Evolutionary conservation across 2,329 filamentous ascomycete genomes (phyloP).

Genomic region (Falciphora oryzae): DNA sequence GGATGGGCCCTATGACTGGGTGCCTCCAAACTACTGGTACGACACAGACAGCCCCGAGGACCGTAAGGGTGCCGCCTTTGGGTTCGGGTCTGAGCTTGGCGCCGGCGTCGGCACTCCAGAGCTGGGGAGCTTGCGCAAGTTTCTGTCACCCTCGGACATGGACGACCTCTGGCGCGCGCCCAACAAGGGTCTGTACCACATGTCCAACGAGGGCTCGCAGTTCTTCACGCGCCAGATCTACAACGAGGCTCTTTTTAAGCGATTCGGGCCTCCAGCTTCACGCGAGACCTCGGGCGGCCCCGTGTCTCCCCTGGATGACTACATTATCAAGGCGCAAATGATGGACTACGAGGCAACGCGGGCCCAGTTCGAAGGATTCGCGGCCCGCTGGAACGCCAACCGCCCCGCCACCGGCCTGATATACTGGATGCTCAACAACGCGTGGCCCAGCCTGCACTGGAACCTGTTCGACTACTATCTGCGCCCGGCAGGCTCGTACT

Average conservation of each 20-base stretch:
- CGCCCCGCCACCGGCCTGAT: conserved; percentile 54
- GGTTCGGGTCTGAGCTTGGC: conserved; percentile 58
- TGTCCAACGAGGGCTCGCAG: conserved; percentile 48
- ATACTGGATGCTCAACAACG: conserved; percentile 64
- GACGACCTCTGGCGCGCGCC: conserved; percentile 51
- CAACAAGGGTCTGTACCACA: conserved; percentile 50
- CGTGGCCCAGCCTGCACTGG: conserved; percentile 62
- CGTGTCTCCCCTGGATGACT: conserved; percentile 40
- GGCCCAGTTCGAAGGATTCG: conserved; percentile 52
- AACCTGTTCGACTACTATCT: conserved; percentile 60
- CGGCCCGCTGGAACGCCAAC: conserved; percentile 40
- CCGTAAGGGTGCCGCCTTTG: conserved; percentile 50
- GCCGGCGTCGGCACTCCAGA: conserved; percentile 58
- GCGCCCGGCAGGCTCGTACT: conserved; percentile 52
- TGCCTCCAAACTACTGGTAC: conserved; percentile 61
- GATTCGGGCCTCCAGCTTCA: conserved; percentile 36
- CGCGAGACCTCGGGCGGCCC: conserved; percentile 30
- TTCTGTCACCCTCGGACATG: conserved; percentile 44
- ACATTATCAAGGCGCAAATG: conserved; percentile 54
- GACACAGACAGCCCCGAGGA: conserved; percentile 31
- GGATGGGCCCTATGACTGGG: conserved; percentile 62
- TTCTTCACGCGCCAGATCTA: conserved; percentile 54
- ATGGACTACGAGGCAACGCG: conserved; percentile 60
- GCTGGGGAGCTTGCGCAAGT: conserved; percentile 45
- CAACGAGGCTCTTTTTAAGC: conserved; percentile 45